These are phyloP conservation scores for Seiridium cupressi DNA, from an alignment of 2,329 filamentous ascomycete genomes.

Conservation along the genomic window DNA sequence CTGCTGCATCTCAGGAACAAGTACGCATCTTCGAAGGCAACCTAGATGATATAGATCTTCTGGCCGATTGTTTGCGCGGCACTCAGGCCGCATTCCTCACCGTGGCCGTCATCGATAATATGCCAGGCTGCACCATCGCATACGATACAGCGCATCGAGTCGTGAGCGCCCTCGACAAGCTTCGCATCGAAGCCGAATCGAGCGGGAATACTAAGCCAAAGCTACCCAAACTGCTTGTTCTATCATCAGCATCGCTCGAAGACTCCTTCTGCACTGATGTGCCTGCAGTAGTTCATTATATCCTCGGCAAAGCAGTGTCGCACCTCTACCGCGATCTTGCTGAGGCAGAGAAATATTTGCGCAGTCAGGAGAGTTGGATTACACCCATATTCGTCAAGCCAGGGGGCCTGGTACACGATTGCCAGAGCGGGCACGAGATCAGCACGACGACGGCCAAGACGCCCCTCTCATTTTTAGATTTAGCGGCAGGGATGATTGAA, in stretches of 20 bases:
- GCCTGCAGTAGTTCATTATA: conserved; percentile 23
- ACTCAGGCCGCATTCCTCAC: conserved; percentile 34
- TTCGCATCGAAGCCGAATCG: background rate
- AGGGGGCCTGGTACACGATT: conserved; percentile 24
- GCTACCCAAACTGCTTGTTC: conserved; percentile 37
- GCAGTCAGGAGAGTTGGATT: conserved; percentile 34
- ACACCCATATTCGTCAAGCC: conserved; percentile 40
- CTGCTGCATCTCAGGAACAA: conserved; percentile 25
- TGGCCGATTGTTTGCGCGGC: conserved; percentile 33
- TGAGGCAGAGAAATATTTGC: conserved; percentile 33
- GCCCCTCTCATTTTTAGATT: no score
- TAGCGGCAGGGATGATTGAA: no score
- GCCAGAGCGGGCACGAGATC: no score
- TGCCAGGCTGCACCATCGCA: conserved; percentile 34
- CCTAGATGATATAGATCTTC: conserved; percentile 33
- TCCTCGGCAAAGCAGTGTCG: conserved; percentile 29
- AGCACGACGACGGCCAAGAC: no score
- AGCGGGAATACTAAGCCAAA: conserved; percentile 9
- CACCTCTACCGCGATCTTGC: conserved; percentile 37
- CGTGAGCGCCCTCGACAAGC: conserved; percentile 28
- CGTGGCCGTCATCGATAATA: conserved; percentile 38
- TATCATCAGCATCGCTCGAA: conserved; percentile 41
- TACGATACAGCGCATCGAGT: conserved; percentile 34
- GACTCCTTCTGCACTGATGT: conserved; percentile 28
- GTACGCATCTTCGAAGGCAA: conserved; percentile 38